Conservation (phyloP, 2,329 filamentous ascomycete genomes). For the Cladosporium sp. region DNA sequence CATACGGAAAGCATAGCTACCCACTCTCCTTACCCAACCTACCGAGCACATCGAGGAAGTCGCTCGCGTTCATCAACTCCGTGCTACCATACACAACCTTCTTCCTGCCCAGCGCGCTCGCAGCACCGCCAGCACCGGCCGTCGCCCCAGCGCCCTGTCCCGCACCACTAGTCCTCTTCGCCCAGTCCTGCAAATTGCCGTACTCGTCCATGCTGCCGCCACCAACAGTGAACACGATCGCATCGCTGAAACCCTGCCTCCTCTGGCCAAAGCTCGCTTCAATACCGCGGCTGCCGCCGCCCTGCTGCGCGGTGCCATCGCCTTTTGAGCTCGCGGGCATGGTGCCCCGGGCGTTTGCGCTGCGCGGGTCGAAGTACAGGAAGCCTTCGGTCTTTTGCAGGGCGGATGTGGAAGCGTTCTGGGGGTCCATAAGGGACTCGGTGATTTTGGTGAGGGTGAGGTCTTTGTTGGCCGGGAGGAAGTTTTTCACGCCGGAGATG, state of each 20-base stretch:
- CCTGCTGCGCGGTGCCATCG: conserved; percentile 30
- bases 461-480: conserved; percentile 93
- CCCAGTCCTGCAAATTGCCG: conserved; percentile 96
- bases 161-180: conserved; percentile 65
- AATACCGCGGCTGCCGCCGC: conserved; percentile 58
- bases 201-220: conserved; percentile 99
- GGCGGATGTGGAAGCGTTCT: conserved; percentile 83
- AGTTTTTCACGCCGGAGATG: conserved; percentile 95
- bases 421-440: conserved; percentile 96
- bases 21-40: conserved; percentile 59
- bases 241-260: conserved; percentile 52
- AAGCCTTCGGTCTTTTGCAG: conserved; percentile 97
- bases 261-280: conserved; percentile 87
- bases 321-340: conserved; percentile 74
- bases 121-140: conserved; percentile 48
- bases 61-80: conserved; percentile 65
- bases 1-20: conserved; percentile 24
- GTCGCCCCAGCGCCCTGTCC: background rate
- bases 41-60: conserved; percentile 62
- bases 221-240: conserved; percentile 55
- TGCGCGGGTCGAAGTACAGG: conserved; percentile 94
- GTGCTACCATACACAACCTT: conserved; percentile 95
- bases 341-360: conserved; percentile 86
- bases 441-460: conserved; percentile 97
- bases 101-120: conserved; percentile 63